phyloP scores from a whole-genome alignment of 345 rosid species.

The Salix viminalis region DNA sequence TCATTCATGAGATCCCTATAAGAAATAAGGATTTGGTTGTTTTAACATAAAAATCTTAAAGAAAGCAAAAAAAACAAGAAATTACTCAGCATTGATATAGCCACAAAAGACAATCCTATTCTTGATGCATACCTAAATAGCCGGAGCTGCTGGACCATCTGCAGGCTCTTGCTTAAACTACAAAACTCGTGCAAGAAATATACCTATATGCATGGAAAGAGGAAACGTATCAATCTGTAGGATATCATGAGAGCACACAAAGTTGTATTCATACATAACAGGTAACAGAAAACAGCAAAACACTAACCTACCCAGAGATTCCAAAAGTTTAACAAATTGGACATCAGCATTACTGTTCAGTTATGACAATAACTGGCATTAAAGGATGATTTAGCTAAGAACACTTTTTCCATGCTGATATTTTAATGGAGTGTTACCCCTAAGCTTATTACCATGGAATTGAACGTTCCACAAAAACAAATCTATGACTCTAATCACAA shows the following conservation, averaged over 20 bases:
- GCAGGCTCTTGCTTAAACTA: conserved; percentile 77
- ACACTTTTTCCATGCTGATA: neutral
- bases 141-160: conserved; percentile 86
- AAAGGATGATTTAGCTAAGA: neutral
- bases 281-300: neutral
- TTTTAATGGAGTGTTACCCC: neutral
- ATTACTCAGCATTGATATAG: neutral
- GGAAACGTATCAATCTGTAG: neutral
- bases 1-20: conserved; percentile 71
- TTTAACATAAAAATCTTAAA: neutral
- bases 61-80: neutral
- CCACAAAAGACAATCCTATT: neutral
- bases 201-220: conserved; percentile 44
- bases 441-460: neutral
- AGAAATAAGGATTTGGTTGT: conserved; percentile 8
- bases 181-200: conserved; percentile 84
- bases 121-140: conserved; percentile 51
- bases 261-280: neutral
- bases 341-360: neutral
- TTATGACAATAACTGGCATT: neutral
- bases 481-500: neutral
- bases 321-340: neutral
- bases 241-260: neutral
- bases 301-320: neutral
- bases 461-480: neutral